Base-by-base conservation (phyloP, 495 filamentous ascomycete genomes). In the Trichoderma parareesei region DNA sequence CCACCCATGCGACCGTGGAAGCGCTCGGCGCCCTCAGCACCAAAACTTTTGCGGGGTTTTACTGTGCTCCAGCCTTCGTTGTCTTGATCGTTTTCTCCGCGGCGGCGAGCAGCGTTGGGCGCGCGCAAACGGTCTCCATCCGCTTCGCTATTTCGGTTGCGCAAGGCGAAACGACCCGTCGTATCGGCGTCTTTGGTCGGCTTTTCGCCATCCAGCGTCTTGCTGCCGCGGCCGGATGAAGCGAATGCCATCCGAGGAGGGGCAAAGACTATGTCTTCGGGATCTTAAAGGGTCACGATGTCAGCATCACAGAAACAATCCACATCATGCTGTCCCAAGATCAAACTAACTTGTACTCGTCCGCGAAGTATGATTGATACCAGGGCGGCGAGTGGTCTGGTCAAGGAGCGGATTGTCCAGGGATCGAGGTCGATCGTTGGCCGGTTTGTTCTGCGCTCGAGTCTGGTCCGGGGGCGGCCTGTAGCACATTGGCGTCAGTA, bases 231-330 rank as follows among this genome's bases (percentile, higher is more conserved):
- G 73, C 67, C 75, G 67, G 91, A 87, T 10, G 93, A 97, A 65
- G 90, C 87, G 74, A 98, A 97, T 38, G 85, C 85, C 37, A 85
- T 91, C 68, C 92, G 92, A 2, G 93, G 92, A 40, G 93, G 93
- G 41, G 91, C 92, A 46, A 97, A 89, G 67, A 96, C 81, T 64
- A 96, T 92, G 65, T 96, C 90, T 71, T 94, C 92, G 67, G 79
- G 74, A 67, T 84, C 84, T 87, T 65, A 46, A 49, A 64, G 61
- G 60, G 27, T 57, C 10, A 11, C 7, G 4, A 35, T 38, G 43
- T 57, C 65, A 67, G 64, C 65, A 16, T 10, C 33, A 13, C 2
- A 55, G 53, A 14, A 57, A 35, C 10, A 35, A n/a, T 57, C 27
- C 33, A 37, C 4, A 8, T 16, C 53, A 46, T 65, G 42, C 65